Base-by-base conservation (phyloP, 1,284 basidiomycete species). In the Leccinum insolens region DNA sequence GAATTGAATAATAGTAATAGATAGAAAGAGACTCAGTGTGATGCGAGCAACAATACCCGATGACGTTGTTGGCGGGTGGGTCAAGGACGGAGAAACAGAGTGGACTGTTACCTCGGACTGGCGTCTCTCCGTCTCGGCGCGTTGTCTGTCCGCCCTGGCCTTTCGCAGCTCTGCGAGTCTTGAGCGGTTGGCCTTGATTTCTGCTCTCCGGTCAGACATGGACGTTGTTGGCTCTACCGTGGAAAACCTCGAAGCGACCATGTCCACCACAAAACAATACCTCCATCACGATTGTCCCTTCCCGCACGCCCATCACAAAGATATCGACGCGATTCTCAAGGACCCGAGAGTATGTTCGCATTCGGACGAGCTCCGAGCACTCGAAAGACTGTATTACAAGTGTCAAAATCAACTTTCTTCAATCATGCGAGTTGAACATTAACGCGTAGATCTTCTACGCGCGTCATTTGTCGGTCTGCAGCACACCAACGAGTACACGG, bases 141-240 rank as follows among this genome's bases (percentile, higher is more conserved):
- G 85, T 74, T 91, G 86, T 69, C 93, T 84, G 69, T 91, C 88
- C 61, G 88, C 87, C 55, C 94, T 82, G 52, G 89, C 91, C 75
- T 89, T 88, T 68, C 91, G 86, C 37, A 96, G 84, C 71, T 96
- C 94, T 61, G 89, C 94, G 57, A 99, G 89, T 79, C 95, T 96
- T 7, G 90, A 89, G 68, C 91, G 85, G 81, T 99, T 99, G 55
- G 92, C 94, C 80, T 96, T 95, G 70, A 99, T 94, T 81, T 98
- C 96, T 74, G 90, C 87, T 74, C 89, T 81, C 52, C 91, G 84
- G 68, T 86, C 85, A 39, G 85, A 84, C 81, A 84, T 85, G 64
- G 62, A 7, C 12, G 41, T 58, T 22, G 52, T 20, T 55, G 28
- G 52, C 20, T 55, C 49, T 28, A 66, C 60, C 71, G 75, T 76